Percentiles rank a stretch among this genome's conserved stretches.
Conservation (phyloP, 495 filamentous ascomycete genomes). For the Pseudomonodictys pantanalensis region DNA sequence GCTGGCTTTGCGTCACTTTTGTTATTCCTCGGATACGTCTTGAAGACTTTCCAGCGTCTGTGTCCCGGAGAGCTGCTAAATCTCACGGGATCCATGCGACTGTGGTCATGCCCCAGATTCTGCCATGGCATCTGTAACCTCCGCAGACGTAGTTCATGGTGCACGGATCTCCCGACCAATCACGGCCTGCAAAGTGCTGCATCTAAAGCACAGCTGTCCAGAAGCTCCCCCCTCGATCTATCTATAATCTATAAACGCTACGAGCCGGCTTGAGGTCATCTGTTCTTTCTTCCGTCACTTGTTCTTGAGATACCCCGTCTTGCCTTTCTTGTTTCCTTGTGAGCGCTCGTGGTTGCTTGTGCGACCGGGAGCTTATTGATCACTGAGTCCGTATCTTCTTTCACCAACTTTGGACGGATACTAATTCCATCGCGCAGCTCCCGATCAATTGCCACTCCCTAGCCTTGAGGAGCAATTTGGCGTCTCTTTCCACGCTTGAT, state of each 20-base stretch:
- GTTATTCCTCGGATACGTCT: no score
- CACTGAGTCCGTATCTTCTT: background rate
- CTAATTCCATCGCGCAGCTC: background rate
- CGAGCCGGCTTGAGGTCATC: slow-evolving; percentile 1
- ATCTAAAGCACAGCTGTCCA: slow-evolving; percentile 30
- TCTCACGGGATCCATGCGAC: no score
- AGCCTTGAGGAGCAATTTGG: no score
- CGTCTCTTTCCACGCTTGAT: background rate
- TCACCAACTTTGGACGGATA: background rate
- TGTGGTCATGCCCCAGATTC: no score
- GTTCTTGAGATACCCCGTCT: slow-evolving; percentile 12
- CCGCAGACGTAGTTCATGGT: background rate
- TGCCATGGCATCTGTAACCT: background rate
- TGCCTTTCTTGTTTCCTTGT: background rate
- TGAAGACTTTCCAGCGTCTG: no score
- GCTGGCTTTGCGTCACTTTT: no score
- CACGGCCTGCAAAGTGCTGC: slow-evolving; percentile 24
- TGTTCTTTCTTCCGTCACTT: background rate
- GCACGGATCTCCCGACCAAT: slow-evolving; percentile 39
- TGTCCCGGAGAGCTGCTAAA: no score
- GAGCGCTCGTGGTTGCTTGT: background rate
- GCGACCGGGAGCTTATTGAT: background rate
- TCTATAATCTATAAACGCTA: slow-evolving; percentile 12
- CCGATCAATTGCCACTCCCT: background rate
- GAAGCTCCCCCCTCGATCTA: slow-evolving; percentile 11